Base-by-base conservation (phyloP, 2,329 filamentous ascomycete genomes). In the Alternaria panax region DNA sequence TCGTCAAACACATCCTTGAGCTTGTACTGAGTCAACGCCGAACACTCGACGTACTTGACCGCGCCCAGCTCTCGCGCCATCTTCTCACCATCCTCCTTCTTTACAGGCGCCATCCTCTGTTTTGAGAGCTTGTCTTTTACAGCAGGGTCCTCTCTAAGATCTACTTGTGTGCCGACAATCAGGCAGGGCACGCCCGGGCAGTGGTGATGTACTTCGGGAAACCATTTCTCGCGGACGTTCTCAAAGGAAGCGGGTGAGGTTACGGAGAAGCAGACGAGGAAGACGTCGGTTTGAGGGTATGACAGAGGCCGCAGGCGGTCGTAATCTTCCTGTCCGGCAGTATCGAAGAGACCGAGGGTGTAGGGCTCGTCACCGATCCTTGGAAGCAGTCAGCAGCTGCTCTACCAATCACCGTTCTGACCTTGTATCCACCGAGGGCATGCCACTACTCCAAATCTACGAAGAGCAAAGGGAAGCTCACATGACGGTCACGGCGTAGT, bases 341-440 rank as follows among this genome's bases (percentile, higher is more conserved):
- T 99, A 89, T 99, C 95, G 78, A 98, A 99, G 27, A 99, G 87
- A 59, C 95, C 95, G 47, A 99, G 86, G 16, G 95, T 99, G 80
- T 98, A 98, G 60, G 95, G 95, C 82, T 99, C 95, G 79, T 98
- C 95, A 67, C 95, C 95, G 79, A 99, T 98, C 95, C 95, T 99
- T 76, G 36, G 52, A 59, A 51, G 62, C 54, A 45, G 69, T 77
- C 64, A 75, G 71, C 63, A 64, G 52, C 47, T 52, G 62, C 55
- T 57, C 62, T 61, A 32, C 50, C 25, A 50, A 38, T 46, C 14
- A 46, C 34, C 8, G 30, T 38, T 18, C 48, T 36, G 25, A 34
- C 45, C 40, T 27, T 42, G 43, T 16, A 34, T 40, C 51, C 43
- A 30, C 25, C 51, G 24, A 38, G 51, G 30, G 18, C 32, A 45